These are phyloP conservation scores for Keithomyces neogunnii DNA, from an alignment of 2,329 filamentous ascomycete species.

Conservation along the genomic window DNA sequence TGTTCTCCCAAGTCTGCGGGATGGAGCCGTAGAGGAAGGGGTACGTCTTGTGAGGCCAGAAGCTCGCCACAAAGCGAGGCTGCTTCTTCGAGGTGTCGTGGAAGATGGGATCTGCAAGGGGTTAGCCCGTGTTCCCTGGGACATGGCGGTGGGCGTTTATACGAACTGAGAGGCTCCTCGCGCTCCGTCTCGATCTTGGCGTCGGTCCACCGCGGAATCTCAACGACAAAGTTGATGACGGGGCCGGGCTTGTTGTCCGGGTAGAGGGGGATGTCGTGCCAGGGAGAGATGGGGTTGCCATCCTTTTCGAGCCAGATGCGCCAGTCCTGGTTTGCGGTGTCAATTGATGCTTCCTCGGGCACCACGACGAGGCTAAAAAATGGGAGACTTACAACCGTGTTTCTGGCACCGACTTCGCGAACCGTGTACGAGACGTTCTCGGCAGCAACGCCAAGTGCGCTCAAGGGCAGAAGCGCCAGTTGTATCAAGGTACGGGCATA, in stretches of 20 bases:
- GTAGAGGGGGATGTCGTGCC: conserved; percentile 33
- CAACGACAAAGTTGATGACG: conserved; percentile 30
- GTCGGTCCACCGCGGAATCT: conserved; percentile 33
- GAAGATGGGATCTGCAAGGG: conserved; percentile 25
- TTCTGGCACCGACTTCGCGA: conserved; percentile 28
- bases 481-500: not conserved
- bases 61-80: conserved; percentile 30
- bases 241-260: conserved; percentile 23
- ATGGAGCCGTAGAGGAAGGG: conserved; percentile 35
- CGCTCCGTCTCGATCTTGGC: conserved; percentile 31
- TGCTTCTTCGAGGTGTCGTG: conserved; percentile 29
- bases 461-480: not conserved
- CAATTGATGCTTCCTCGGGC: not conserved
- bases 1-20: conserved; percentile 35
- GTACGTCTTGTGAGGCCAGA: conserved; percentile 35
- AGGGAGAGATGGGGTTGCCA: conserved; percentile 30
- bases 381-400: conserved; percentile 22
- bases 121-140: not conserved
- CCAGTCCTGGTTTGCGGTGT: conserved; percentile 22
- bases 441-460: not conserved
- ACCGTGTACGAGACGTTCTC: conserved; percentile 5
- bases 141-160: not conserved
- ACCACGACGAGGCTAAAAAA: not conserved
- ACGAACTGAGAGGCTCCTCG: conserved; percentile 28
- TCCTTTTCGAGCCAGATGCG: conserved; percentile 31